Conservation (phyloP, 129 eudicot genomes). For the Saposhnikovia divaricata region DNA sequence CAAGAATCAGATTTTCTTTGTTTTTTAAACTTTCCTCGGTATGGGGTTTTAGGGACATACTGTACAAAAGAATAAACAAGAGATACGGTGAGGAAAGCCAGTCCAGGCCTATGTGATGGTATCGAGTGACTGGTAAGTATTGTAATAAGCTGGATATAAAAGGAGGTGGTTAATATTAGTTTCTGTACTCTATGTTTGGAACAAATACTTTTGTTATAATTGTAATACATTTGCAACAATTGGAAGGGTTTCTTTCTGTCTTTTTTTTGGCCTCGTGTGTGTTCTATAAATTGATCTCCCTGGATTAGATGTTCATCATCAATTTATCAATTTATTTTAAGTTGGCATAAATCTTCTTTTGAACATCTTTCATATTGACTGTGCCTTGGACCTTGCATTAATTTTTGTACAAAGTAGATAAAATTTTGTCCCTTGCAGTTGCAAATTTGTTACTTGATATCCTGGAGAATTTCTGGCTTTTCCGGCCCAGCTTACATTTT, state of each 20-base stretch:
- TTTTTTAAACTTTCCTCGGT: neutral
- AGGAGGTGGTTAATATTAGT: neutral
- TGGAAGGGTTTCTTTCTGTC: neutral
- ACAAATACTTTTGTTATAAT: neutral
- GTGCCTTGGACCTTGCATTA: neutral
- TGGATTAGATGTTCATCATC: neutral
- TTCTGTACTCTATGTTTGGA: neutral
- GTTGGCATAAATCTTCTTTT: neutral
- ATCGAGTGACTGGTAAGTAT: conserved; percentile 57
- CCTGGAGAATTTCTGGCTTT: neutral
- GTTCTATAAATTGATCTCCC: neutral
- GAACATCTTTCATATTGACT: neutral
- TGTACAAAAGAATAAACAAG: conserved; percentile 18
- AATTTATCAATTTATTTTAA: neutral
- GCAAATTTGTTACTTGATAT: neutral
- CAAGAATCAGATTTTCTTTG: neutral
- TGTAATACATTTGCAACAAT: neutral
- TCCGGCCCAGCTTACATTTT: neutral
- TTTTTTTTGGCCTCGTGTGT: neutral
- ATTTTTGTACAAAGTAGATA: neutral
- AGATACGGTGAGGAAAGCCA: conserved; percentile 28
- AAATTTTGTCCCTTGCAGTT: neutral
- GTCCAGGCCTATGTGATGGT: conserved; percentile 81
- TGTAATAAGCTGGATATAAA: neutral
- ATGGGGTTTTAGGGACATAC: conserved; percentile 21